These are phyloP conservation scores for Aspergillus panamensis DNA, from an alignment of 495 filamentous ascomycete genomes.

Conservation along the genomic window DNA sequence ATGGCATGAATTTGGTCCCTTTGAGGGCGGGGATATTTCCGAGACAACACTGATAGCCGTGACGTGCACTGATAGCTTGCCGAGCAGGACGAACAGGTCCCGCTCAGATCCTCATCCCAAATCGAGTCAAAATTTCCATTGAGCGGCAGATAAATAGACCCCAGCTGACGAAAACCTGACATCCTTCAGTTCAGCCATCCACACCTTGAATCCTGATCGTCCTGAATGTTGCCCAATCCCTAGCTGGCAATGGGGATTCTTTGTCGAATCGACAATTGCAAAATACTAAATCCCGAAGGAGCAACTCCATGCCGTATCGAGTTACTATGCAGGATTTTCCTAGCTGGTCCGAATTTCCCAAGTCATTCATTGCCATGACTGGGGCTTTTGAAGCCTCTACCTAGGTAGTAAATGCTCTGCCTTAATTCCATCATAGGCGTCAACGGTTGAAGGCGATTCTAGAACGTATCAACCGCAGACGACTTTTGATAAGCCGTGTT, in stretches of 20 bases:
- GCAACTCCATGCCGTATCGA: too few relatives aligned
- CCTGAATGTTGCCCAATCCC: constrained; percentile 3
- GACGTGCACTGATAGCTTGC: constrained; percentile 11
- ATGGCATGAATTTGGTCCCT: not conserved
- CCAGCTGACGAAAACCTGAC: not conserved
- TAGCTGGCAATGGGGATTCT: constrained; percentile 2
- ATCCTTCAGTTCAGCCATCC: constrained; percentile 9
- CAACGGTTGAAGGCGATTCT: not conserved
- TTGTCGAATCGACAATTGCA: constrained; percentile 3
- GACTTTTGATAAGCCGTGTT: not conserved
- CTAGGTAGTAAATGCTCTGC: too few relatives aligned
- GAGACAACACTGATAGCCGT: constrained; percentile 6
- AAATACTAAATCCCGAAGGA: not conserved
- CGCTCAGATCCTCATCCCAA: constrained; percentile 23
- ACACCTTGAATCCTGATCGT: constrained; percentile 10
- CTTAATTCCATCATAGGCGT: not conserved
- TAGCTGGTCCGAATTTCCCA: too few relatives aligned
- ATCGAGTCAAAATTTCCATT: constrained; percentile 33
- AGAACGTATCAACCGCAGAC: constrained; percentile 5
- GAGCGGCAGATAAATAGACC: not conserved
- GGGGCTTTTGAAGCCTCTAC: too few relatives aligned
- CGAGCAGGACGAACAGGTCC: not conserved
- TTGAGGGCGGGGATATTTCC: not conserved
- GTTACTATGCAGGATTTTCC: too few relatives aligned
- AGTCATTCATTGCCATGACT: too few relatives aligned